A percentile compares a stretch with the other conserved stretches of the same genome.
These are phyloP conservation scores for Pelargonium nanum DNA, from an alignment of 345 rosid species.

Conservation along the genomic window DNA sequence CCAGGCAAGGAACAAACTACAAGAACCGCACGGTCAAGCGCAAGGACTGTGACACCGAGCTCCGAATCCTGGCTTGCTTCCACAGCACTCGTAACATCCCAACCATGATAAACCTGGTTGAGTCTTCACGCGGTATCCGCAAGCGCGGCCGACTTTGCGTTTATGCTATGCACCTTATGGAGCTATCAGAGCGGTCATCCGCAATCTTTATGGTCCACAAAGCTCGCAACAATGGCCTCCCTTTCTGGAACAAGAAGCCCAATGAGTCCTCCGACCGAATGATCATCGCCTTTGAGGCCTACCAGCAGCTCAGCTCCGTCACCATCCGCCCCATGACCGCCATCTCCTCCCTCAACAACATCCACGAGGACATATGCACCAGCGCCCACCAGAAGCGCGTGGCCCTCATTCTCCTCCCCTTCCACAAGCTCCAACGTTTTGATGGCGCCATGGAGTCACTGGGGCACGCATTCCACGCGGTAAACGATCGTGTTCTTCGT, in stretches of 20 bases:
- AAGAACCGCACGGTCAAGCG: constrained; percentile 38
- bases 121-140: constrained; percentile 53
- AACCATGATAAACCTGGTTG: constrained; percentile 48
- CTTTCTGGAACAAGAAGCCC: constrained; percentile 49
- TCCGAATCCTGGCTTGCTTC: constrained; percentile 50
- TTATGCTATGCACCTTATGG: constrained; percentile 75
- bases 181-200: constrained; percentile 63
- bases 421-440: constrained; percentile 52
- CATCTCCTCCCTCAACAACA: constrained; percentile 42
- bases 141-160: constrained; percentile 43
- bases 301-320: constrained; percentile 53
- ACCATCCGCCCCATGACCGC: constrained; percentile 72
- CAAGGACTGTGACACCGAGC: constrained; percentile 42
- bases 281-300: constrained; percentile 59
- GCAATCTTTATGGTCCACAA: constrained; percentile 74
- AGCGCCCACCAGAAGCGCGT: constrained; percentile 51
- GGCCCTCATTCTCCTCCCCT: constrained; percentile 52
- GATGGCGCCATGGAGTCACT: constrained; percentile 58
- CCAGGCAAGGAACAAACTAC: constrained; percentile 42
- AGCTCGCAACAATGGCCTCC: constrained; percentile 58
- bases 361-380: constrained; percentile 55
- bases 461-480: constrained; percentile 34
- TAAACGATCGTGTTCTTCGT: constrained; percentile 35
- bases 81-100: constrained; percentile 57
- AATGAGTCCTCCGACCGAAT: constrained; percentile 34